Conservation (phyloP, 106 monocot species). For the Dactylorhiza incarnata region DNA sequence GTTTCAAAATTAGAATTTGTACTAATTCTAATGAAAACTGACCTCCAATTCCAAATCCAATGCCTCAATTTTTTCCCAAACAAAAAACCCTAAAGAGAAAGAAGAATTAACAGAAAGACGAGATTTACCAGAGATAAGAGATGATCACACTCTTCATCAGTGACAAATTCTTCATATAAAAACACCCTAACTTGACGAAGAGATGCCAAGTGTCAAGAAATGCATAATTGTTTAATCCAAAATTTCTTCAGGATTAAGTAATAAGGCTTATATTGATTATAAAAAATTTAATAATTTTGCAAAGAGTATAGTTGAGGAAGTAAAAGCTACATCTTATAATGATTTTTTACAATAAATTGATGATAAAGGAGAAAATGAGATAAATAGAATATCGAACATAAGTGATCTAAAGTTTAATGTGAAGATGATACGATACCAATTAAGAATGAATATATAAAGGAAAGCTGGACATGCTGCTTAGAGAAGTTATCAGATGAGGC, state of each 20-base stretch:
- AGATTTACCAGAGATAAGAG: slow-evolving; percentile 55
- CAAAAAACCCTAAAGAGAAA: background rate
- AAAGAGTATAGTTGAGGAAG: no score
- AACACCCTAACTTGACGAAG: slow-evolving; percentile 48
- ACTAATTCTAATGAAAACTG: background rate
- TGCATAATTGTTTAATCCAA: background rate
- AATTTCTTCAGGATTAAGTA: background rate
- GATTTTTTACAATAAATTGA: no score
- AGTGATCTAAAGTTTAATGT: background rate
- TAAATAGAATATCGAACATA: background rate
- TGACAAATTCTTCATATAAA: slow-evolving; percentile 62
- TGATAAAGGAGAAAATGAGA: no score
- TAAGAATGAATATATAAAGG: no score
- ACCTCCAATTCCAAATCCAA: no score
- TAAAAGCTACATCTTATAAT: no score
- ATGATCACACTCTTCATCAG: slow-evolving; percentile 57
- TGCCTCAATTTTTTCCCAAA: background rate
- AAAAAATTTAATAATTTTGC: background rate
- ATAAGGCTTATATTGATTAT: background rate
- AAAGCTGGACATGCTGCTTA: no score
- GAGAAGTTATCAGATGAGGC: no score
- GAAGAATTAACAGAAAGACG: background rate
- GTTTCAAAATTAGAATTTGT: slow-evolving; percentile 10
- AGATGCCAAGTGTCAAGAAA: slow-evolving; percentile 7
- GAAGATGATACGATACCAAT: no score